phyloP scores from a whole-genome alignment of 768 basidiomycete species.

The Mycena pura region DNA sequence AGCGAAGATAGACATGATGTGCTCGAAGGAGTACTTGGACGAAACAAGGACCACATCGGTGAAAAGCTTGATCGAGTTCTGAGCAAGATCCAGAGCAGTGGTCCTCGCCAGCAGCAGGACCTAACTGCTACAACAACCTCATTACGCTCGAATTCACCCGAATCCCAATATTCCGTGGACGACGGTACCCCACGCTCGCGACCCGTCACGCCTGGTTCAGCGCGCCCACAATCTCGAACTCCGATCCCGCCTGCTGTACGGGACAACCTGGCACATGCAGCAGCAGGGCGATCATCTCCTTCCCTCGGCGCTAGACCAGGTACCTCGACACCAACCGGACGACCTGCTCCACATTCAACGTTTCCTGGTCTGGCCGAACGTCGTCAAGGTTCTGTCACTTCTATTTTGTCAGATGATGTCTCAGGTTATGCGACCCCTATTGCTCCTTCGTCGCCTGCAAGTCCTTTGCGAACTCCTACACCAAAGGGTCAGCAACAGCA shows the following conservation, averaged over 20 bases:
- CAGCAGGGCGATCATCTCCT: slow-evolving; percentile 24
- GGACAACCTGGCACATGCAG: slow-evolving; percentile 13
- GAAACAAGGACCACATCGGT: slow-evolving; percentile 63
- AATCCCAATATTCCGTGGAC: slow-evolving; percentile 67
- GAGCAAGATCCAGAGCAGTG: slow-evolving; percentile 73
- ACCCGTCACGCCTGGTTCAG: slow-evolving; percentile 50
- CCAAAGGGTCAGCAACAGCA: slow-evolving; percentile 42
- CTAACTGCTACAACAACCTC: slow-evolving; percentile 22
- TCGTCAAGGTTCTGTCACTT: slow-evolving; percentile 76
- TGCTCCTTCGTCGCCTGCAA: slow-evolving; percentile 33
- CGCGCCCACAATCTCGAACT: slow-evolving; percentile 38
- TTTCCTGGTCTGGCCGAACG: slow-evolving; percentile 34
- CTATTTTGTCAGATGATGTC: slow-evolving; percentile 67
- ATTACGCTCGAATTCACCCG: slow-evolving; percentile 47
- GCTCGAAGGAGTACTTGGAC: slow-evolving; percentile 67
- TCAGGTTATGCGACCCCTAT: slow-evolving; percentile 58
- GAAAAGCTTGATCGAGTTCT: slow-evolving; percentile 79
- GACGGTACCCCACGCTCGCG: slow-evolving; percentile 46
- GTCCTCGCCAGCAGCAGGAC: slow-evolving; percentile 21
- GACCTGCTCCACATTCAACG: slow-evolving; percentile 24
- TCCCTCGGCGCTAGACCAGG: slow-evolving; percentile 31
- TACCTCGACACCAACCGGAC: slow-evolving; percentile 45
- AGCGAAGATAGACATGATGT: slow-evolving; percentile 62
- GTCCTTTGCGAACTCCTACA: slow-evolving; percentile 33
- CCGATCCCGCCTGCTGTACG: slow-evolving; percentile 34